Percentiles rank a stretch among this genome's conserved stretches.
Conservation (phyloP, 2,329 filamentous ascomycete species). For the Epichloe typhina region DNA sequence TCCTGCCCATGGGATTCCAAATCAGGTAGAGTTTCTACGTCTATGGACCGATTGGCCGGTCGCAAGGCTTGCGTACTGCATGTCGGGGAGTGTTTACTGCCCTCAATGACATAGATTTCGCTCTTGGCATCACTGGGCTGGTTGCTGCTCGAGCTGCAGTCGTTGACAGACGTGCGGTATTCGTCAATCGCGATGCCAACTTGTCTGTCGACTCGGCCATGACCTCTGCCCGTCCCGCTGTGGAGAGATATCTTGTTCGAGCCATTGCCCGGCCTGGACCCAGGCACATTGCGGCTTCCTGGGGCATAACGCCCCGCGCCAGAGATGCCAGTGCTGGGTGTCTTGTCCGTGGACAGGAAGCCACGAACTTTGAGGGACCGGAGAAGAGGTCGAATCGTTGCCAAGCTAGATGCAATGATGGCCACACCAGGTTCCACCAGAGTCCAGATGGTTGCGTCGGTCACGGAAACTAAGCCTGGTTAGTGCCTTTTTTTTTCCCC, state of each 20-base stretch:
- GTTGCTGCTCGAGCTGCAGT: neutral
- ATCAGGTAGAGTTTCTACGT: conserved; percentile 14
- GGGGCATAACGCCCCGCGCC: conserved; percentile 14
- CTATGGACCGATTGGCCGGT: conserved; percentile 12
- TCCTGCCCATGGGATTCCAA: conserved; percentile 16
- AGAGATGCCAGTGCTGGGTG: conserved; percentile 18
- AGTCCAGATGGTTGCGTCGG: conserved; percentile 42
- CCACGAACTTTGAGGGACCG: conserved; percentile 33
- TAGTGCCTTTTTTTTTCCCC: conserved; percentile 2
- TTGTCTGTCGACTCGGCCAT: conserved; percentile 1
- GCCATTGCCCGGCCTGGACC: conserved; percentile 20
- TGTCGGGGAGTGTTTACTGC: conserved; percentile 12
- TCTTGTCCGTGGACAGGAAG: conserved; percentile 29
- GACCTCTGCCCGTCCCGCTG: conserved; percentile 7
- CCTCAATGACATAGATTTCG: conserved; percentile 25
- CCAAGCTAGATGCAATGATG: conserved; percentile 39
- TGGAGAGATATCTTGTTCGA: conserved; percentile 25
- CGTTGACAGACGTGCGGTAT: conserved; percentile 2
- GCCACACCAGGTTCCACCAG: conserved; percentile 43
- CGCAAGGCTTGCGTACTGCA: conserved; percentile 11
- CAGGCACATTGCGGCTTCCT: conserved; percentile 12
- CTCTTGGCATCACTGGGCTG: conserved; percentile 8
- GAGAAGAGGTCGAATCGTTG: conserved; percentile 41
- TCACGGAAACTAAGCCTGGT: conserved; percentile 28
- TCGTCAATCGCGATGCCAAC: conserved; percentile 11